Conservation (phyloP, 2,329 filamentous ascomycete genomes). For the Exophiala bonariae region DNA sequence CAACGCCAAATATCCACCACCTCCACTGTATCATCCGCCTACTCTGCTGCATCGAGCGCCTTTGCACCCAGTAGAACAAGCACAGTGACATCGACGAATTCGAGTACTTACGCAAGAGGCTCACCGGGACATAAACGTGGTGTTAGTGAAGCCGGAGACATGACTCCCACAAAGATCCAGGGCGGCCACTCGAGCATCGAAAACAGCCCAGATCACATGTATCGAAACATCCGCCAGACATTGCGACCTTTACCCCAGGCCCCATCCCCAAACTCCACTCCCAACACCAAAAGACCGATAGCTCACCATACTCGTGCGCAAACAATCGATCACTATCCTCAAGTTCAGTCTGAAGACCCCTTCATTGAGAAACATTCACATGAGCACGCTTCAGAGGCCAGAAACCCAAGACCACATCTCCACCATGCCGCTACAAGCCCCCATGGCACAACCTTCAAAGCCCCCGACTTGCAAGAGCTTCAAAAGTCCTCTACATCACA, state of each 20-base stretch:
- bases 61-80: conserved; percentile 61
- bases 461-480: conserved; percentile 76
- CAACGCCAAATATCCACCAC: conserved; percentile 56
- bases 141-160: conserved; percentile 68
- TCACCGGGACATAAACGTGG: conserved; percentile 67
- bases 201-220: conserved; percentile 62
- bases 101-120: conserved; percentile 53
- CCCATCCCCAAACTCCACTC: conserved; percentile 52
- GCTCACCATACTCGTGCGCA: conserved; percentile 57
- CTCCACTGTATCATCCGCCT: conserved; percentile 55
- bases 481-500: conserved; percentile 89
- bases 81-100: conserved; percentile 71
- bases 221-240: conserved; percentile 72
- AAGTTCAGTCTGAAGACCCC: conserved; percentile 51
- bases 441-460: conserved; percentile 51
- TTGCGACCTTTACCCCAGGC: conserved; percentile 72
- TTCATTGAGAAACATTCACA: conserved; percentile 43
- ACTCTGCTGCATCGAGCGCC: conserved; percentile 50
- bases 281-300: conserved; percentile 34
- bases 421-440: conserved; percentile 30
- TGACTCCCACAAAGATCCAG: conserved; percentile 51
- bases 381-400: conserved; percentile 45
- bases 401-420: conserved; percentile 39
- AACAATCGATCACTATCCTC: conserved; percentile 62
- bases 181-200: conserved; percentile 42